Percentiles rank a stretch among this genome's conserved stretches.
Evolutionary conservation across 306 rosid genomes (phyloP).

Genomic region (Oxytropis ochrocephala): DNA sequence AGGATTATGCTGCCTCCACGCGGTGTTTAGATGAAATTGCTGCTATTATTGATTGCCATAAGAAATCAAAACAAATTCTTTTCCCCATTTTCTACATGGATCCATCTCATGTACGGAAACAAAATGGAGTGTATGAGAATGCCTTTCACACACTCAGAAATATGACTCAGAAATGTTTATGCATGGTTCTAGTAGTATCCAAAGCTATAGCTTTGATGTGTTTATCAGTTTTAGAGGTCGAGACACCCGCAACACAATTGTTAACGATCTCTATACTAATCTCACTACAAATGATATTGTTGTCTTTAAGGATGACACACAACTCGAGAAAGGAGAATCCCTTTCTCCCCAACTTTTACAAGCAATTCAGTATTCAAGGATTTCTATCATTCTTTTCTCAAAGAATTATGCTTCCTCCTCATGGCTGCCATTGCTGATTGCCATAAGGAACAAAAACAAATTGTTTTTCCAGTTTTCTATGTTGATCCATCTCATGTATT

Average conservation of each 20-base stretch:
- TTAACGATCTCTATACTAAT: neutral
- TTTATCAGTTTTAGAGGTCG: neutral
- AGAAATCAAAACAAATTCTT: neutral
- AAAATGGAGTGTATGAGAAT: neutral
- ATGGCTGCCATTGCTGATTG: too few species aligned
- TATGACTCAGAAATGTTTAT: too few species aligned
- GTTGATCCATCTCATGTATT: neutral
- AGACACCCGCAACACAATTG: neutral
- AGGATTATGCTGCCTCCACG: neutral
- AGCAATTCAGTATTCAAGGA: too few species aligned
- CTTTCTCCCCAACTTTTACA: neutral
- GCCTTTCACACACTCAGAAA: too few species aligned
- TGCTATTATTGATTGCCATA: neutral
- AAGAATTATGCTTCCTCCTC: too few species aligned
- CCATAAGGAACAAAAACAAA: neutral
- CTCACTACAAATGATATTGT: neutral
- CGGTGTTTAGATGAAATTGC: conserved; percentile 13
- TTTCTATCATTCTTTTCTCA: neutral
- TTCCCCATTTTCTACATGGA: neutral
- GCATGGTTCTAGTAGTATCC: too few species aligned
- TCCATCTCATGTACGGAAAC: neutral
- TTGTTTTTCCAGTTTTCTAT: neutral
- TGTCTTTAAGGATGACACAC: neutral
- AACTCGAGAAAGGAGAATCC: neutral
- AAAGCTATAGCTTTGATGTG: neutral